These are phyloP conservation scores for Neofusicoccum sp. DNA, from an alignment of 2,329 filamentous ascomycete genomes.

Conservation along the genomic window DNA sequence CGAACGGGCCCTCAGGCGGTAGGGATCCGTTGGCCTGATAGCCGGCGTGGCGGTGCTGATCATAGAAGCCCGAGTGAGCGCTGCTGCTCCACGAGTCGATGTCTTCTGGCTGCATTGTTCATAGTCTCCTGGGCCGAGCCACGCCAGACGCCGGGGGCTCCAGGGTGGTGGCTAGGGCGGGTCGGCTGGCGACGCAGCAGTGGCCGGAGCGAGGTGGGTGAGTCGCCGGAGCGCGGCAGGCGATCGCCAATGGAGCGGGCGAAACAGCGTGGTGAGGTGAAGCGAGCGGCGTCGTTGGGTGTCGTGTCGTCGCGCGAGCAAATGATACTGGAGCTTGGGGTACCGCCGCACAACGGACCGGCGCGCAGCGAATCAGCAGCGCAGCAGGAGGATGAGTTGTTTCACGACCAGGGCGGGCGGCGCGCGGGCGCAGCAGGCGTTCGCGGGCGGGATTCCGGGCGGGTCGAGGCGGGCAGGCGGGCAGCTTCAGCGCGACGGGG, in stretches of 20 bases:
- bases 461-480: conserved; percentile 13
- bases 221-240: conserved; percentile 16
- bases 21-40: conserved; percentile 19
- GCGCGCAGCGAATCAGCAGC: conserved; percentile 22
- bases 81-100: conserved; percentile 19
- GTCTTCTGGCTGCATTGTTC: conserved; percentile 21
- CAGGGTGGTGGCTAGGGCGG: conserved; percentile 21
- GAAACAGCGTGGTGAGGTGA: conserved; percentile 7
- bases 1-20: conserved; percentile 12
- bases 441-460: neutral
- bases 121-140: conserved; percentile 22
- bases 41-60: conserved; percentile 14
- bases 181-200: neutral
- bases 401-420: conserved; percentile 22
- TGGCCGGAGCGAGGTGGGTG: conserved; percentile 13
- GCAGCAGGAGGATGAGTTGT: conserved; percentile 21
- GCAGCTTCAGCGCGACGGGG: neutral
- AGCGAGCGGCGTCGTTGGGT: conserved; percentile 17
- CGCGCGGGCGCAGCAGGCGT: conserved; percentile 2
- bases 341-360: conserved; percentile 15
- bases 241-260: conserved; percentile 21
- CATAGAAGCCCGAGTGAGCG: conserved; percentile 15
- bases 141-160: conserved; percentile 23
- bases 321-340: conserved; percentile 21
- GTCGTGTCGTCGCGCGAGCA: conserved; percentile 23